Evolutionary conservation across 2,329 filamentous ascomycete genomes (phyloP).

Genomic region (Fusarium sacchari): DNA sequence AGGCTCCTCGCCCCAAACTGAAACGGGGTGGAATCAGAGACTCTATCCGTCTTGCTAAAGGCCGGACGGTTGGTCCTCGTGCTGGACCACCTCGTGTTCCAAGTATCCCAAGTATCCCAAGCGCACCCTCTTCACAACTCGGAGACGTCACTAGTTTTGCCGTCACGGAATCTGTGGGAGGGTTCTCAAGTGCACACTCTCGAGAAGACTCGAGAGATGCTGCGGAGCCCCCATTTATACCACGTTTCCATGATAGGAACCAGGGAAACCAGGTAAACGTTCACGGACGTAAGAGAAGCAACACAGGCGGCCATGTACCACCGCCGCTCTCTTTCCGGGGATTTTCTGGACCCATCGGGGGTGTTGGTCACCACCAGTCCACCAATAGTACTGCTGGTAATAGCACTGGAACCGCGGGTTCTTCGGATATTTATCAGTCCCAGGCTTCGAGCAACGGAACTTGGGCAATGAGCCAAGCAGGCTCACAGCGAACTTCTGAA

Average conservation of each 20-base stretch:
- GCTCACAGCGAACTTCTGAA: conserved; percentile 65
- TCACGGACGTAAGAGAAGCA: conserved; percentile 88
- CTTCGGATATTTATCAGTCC: conserved; percentile 70
- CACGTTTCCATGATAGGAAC: conserved; percentile 72
- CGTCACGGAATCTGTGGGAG: conserved; percentile 54
- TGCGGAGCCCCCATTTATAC: conserved; percentile 77
- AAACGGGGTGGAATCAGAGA: conserved; percentile 76
- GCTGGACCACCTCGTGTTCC: conserved; percentile 65
- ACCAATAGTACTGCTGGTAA: conserved; percentile 68
- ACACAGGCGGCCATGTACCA: conserved; percentile 79
- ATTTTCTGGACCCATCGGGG: conserved; percentile 70
- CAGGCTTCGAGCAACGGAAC: conserved; percentile 57
- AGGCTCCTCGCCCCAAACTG: conserved; percentile 57
- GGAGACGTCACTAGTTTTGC: conserved; percentile 51
- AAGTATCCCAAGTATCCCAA: conserved; percentile 57
- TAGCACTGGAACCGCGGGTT: conserved; percentile 67
- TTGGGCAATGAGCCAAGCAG: conserved; percentile 57
- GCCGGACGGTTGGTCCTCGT: conserved; percentile 57
- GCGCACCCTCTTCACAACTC: conserved; percentile 50
- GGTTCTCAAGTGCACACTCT: conserved; percentile 50
- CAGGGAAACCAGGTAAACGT: conserved; percentile 57
- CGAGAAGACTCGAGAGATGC: conserved; percentile 66
- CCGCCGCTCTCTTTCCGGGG: conserved; percentile 80
- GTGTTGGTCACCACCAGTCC: conserved; percentile 56
- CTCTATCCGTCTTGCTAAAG: conserved; percentile 89